A percentile compares a stretch with the other conserved stretches of the same genome.
phyloP scores from a whole-genome alignment of 768 basidiomycete genomes.

The Filobasidium floriforme region DNA sequence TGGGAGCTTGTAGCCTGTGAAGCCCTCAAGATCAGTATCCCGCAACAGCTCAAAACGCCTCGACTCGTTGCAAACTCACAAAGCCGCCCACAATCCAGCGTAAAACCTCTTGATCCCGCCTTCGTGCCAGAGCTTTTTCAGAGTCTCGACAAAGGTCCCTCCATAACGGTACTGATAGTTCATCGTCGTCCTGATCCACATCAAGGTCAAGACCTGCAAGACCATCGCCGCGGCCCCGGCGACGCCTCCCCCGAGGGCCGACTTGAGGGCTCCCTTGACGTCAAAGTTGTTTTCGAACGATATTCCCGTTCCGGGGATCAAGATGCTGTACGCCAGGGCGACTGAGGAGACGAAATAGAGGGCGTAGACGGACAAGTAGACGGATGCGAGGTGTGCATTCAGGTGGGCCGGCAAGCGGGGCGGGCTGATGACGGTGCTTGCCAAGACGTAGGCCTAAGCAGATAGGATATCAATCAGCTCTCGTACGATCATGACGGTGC shows the following conservation, averaged over 20 bases:
- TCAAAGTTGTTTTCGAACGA: slow-evolving; percentile 60
- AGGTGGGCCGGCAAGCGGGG: slow-evolving; percentile 28
- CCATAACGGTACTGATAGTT: slow-evolving; percentile 88
- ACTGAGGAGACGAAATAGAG: slow-evolving; percentile 32
- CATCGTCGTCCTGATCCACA: slow-evolving; percentile 97
- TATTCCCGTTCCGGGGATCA: slow-evolving; percentile 34
- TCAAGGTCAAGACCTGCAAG: slow-evolving; percentile 79
- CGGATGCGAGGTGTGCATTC: slow-evolving; percentile 33
- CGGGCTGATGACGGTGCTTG: slow-evolving; percentile 31
- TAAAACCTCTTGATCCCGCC: slow-evolving; percentile 81
- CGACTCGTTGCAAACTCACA: slow-evolving; percentile 55
- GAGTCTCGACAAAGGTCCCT: slow-evolving; percentile 61
- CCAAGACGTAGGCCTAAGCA: slow-evolving; percentile 41
- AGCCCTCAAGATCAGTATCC: neutral
- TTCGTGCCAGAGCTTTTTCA: slow-evolving; percentile 61
- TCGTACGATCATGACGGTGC: neutral
- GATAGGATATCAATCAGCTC: neutral
- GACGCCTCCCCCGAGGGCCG: slow-evolving; percentile 79
- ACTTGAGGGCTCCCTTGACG: slow-evolving; percentile 63
- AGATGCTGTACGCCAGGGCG: slow-evolving; percentile 31
- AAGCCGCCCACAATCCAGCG: slow-evolving; percentile 74
- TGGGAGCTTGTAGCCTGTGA: slow-evolving; percentile 44
- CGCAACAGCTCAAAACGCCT: neutral
- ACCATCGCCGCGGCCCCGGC: slow-evolving; percentile 90
- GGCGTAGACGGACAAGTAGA: slow-evolving; percentile 31